phyloP scores from a whole-genome alignment of 352 stramenopile species.

The Pythium dissotocum region DNA sequence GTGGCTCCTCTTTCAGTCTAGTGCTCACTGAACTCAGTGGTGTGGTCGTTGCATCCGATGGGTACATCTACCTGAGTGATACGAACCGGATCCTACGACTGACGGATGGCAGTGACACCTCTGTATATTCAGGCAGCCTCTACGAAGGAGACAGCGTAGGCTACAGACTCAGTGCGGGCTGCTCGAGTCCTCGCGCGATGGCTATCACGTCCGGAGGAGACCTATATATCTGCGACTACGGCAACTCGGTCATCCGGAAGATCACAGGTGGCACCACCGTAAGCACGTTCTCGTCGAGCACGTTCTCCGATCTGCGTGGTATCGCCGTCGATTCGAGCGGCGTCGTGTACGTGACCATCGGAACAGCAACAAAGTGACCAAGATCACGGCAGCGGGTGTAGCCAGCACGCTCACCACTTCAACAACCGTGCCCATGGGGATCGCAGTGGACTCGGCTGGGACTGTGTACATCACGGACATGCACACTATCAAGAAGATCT shows the following conservation, averaged over 20 bases:
- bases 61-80: slow-evolving; percentile 15
- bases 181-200: not conserved
- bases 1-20: not conserved
- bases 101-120: slow-evolving; percentile 1
- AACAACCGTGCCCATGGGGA: not conserved
- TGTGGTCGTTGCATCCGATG: slow-evolving; percentile 1
- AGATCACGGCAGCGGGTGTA: slow-evolving; percentile 6
- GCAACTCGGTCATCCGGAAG: slow-evolving; percentile 3
- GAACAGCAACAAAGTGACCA: slow-evolving; percentile 13
- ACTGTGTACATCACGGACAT: slow-evolving; percentile 13
- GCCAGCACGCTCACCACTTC: not conserved
- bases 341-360: slow-evolving; percentile 9
- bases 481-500: slow-evolving; percentile 9
- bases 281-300: not conserved
- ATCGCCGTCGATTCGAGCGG: slow-evolving; percentile 14
- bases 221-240: slow-evolving; percentile 15
- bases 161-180: not conserved
- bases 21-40: not conserved
- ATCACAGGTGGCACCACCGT: slow-evolving; percentile 1
- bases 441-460: slow-evolving; percentile 2
- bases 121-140: not conserved
- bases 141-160: not conserved
- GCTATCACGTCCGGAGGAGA: slow-evolving; percentile 5
- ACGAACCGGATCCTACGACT: slow-evolving; percentile 8
- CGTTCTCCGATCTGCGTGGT: slow-evolving; percentile 6